Conservation (phyloP, 169 alveolate species). For the Plasmodium adleri region DNA sequence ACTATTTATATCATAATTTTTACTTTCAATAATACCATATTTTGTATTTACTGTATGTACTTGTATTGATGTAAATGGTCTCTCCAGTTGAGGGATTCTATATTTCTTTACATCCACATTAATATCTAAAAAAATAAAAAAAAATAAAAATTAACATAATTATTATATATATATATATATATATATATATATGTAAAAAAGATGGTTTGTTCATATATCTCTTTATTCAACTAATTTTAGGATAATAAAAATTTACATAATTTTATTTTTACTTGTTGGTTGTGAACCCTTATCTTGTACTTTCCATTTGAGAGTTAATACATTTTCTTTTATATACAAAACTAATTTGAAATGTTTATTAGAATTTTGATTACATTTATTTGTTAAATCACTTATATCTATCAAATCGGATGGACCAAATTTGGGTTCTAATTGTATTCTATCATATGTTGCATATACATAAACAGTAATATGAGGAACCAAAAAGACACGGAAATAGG, state of each 20-base stretch:
- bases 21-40: slow-evolving; percentile 3
- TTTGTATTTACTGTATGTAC: slow-evolving; percentile 16
- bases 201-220: no score
- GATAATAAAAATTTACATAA: no score
- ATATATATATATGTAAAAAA: no score
- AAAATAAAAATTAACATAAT: background rate
- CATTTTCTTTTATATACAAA: background rate
- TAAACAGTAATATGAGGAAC: slow-evolving; percentile 26
- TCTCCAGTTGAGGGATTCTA: slow-evolving; percentile 24
- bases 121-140: background rate
- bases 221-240: no score
- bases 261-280: background rate
- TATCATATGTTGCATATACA: background rate
- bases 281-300: background rate
- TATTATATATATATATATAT: no score
- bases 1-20: slow-evolving; percentile 16
- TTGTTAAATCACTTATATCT: background rate
- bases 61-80: slow-evolving; percentile 56
- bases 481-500: slow-evolving; percentile 23
- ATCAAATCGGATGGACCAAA: background rate
- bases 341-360: background rate
- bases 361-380: background rate
- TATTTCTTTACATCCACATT: slow-evolving; percentile 23
- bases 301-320: slow-evolving; percentile 17
- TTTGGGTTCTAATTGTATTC: background rate